Evolutionary conservation across 805 yeast species (phyloP).

Genomic region (Suhomyces tanzawaensis): DNA sequence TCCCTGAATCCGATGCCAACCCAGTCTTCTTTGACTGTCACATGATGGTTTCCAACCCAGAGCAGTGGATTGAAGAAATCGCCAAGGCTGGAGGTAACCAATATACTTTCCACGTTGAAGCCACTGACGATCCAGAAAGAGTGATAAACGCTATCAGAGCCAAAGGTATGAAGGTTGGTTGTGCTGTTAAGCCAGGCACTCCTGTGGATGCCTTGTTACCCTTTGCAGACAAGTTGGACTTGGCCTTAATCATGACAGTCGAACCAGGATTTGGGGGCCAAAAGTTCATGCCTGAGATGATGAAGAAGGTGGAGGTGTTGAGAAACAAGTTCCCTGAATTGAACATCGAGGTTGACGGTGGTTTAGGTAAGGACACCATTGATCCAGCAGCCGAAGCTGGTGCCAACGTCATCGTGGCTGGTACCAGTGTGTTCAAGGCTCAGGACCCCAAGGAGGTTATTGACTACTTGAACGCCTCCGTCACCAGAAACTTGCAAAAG

Average conservation of each 20-base stretch:
- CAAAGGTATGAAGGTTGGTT: slow-evolving; percentile 88
- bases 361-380: slow-evolving; percentile 82
- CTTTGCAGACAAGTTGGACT: slow-evolving; percentile 74
- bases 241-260: slow-evolving; percentile 97
- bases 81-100: slow-evolving; percentile 95
- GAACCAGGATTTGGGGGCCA: slow-evolving; percentile 99
- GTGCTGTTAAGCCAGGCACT: slow-evolving; percentile 93
- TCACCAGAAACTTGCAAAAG: slow-evolving; percentile 36
- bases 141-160: slow-evolving; percentile 73
- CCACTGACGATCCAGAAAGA: slow-evolving; percentile 73
- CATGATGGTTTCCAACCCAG: slow-evolving; percentile 95
- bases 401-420: slow-evolving; percentile 97
- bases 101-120: slow-evolving; percentile 94
- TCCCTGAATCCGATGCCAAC: slow-evolving; percentile 61
- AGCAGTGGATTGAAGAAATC: slow-evolving; percentile 88
- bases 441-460: slow-evolving; percentile 76
- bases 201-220: slow-evolving; percentile 79
- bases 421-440: slow-evolving; percentile 90
- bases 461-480: slow-evolving; percentile 60
- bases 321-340: slow-evolving; percentile 72
- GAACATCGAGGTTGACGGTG: slow-evolving; percentile 96
- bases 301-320: slow-evolving; percentile 86
- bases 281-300: slow-evolving; percentile 91
- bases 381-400: slow-evolving; percentile 93
- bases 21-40: slow-evolving; percentile 84